Percentiles rank a stretch among this genome's conserved stretches.
These are phyloP conservation scores for Hypoxylon sp. DNA, from an alignment of 2,329 filamentous ascomycete genomes.

Conservation along the genomic window DNA sequence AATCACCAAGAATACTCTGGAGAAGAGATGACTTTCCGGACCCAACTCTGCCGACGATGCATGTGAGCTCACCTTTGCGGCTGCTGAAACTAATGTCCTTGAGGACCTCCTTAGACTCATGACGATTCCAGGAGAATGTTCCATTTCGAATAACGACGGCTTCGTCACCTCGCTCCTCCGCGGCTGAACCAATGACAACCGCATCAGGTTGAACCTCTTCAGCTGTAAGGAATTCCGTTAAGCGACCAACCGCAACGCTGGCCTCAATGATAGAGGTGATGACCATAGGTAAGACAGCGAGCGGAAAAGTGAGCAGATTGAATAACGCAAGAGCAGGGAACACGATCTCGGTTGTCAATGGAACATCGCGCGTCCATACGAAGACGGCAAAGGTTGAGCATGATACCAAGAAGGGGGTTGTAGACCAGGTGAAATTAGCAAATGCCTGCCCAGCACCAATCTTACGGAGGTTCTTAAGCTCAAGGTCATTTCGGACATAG, in stretches of 20 bases:
- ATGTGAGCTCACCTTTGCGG: conserved; percentile 92
- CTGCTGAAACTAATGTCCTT: conserved; percentile 89
- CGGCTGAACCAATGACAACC: conserved; percentile 75
- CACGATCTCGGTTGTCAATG: conserved; percentile 92
- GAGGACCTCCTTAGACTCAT: conserved; percentile 77
- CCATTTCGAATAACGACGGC: conserved; percentile 85
- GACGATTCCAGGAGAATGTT: conserved; percentile 94
- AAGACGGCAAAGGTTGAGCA: conserved; percentile 97
- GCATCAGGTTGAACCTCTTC: conserved; percentile 93
- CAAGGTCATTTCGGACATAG: conserved; percentile 93
- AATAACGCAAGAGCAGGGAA: conserved; percentile 93
- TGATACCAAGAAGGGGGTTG: conserved; percentile 96
- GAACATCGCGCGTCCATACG: conserved; percentile 82
- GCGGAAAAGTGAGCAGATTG: conserved; percentile 94
- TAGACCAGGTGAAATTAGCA: conserved; percentile 98
- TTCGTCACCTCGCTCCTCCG: conserved; percentile 84
- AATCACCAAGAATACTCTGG: conserved; percentile 87
- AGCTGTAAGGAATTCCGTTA: conserved; percentile 86
- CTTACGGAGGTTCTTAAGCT: conserved; percentile 93
- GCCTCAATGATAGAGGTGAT: conserved; percentile 97
- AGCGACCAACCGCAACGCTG: conserved; percentile 87
- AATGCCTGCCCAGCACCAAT: conserved; percentile 95
- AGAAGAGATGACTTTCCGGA: conserved; percentile 94
- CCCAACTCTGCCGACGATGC: conserved; percentile 94
- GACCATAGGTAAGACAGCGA: conserved; percentile 96